A percentile compares a stretch with the other conserved stretches of the same genome.
These are phyloP conservation scores for Sporothrix brasiliensis DNA, from an alignment of 2,329 filamentous ascomycete genomes.

Conservation along the genomic window DNA sequence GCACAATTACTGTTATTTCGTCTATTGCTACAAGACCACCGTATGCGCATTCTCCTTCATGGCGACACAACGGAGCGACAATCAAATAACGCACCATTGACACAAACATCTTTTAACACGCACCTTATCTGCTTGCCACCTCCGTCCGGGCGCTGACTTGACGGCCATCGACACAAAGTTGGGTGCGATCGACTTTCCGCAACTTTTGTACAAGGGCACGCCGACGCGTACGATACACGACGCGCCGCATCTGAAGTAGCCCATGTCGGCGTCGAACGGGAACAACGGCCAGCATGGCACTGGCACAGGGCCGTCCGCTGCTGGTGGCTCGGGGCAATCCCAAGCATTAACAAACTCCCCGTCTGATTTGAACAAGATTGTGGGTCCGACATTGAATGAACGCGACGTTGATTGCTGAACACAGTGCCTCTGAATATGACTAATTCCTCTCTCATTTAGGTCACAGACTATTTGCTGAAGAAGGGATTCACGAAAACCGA, in stretches of 20 bases:
- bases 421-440: neutral
- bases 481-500: constrained; percentile 93
- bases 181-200: neutral
- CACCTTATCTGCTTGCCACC: neutral
- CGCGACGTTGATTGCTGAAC: too few relatives aligned
- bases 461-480: constrained; percentile 94
- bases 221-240: neutral
- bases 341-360: constrained; percentile 51
- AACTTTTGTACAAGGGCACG: neutral
- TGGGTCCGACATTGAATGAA: constrained; percentile 55
- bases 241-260: neutral
- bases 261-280: constrained; percentile 34
- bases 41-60: neutral
- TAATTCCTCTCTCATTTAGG: constrained; percentile 45
- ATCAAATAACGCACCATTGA: neutral
- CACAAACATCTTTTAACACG: neutral
- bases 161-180: neutral
- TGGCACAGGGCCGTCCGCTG: constrained; percentile 33
- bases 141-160: neutral
- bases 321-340: constrained; percentile 32
- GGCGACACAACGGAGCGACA: neutral
- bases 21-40: neutral
- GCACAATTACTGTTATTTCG: neutral
- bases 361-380: constrained; percentile 91
- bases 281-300: constrained; percentile 35